Evolutionary conservation across 2,329 filamentous ascomycete genomes (phyloP).

Genomic region (Talaromyces pinophilus): DNA sequence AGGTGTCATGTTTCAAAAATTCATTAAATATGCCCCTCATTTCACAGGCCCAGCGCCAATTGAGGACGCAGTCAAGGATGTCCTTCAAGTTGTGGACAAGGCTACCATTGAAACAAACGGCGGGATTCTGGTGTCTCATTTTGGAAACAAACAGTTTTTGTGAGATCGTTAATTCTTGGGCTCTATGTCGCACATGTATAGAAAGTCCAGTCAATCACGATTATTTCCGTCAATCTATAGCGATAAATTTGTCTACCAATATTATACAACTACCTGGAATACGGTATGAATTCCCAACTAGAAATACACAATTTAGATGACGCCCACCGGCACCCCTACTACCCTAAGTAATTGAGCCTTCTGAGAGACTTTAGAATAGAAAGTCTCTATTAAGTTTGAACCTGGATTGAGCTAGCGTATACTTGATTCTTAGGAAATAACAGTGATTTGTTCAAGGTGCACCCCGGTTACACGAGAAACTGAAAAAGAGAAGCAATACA

Average conservation of each 20-base stretch:
- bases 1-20: conserved; percentile 25
- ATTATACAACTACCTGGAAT: too few relatives aligned
- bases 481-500: too few relatives aligned
- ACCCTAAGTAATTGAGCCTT: too few relatives aligned
- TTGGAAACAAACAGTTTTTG: conserved; percentile 50
- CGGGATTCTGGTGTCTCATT: conserved; percentile 56
- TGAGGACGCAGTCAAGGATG: conserved; percentile 37
- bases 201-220: not conserved
- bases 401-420: too few relatives aligned
- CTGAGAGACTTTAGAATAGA: too few relatives aligned
- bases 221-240: not conserved
- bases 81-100: conserved; percentile 35
- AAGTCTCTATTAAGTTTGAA: too few relatives aligned
- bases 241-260: not conserved
- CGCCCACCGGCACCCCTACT: too few relatives aligned
- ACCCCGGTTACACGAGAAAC: too few relatives aligned
- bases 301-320: too few relatives aligned
- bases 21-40: conserved; percentile 41
- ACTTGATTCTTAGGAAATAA: too few relatives aligned
- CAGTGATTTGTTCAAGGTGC: too few relatives aligned
- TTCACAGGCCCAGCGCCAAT: conserved; percentile 39
- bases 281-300: too few relatives aligned
- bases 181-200: not conserved
- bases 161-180: not conserved
- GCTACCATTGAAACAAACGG: conserved; percentile 49